phyloP scores from a whole-genome alignment of 2,329 filamentous ascomycete genomes.

The Tolypocladium inflatum region DNA sequence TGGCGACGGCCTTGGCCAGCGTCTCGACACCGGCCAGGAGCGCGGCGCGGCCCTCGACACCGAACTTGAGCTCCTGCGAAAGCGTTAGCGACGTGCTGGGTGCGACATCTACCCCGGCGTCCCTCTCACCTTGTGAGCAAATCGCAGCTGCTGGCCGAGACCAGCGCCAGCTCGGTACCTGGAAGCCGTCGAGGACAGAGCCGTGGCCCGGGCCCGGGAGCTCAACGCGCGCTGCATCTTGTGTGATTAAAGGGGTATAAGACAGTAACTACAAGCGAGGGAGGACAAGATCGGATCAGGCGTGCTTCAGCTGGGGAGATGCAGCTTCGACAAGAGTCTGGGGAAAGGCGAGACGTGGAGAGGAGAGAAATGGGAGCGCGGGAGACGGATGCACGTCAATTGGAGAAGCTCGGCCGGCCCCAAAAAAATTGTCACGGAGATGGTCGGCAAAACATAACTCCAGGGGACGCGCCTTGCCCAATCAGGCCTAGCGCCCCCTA shows the following conservation, averaged over 20 bases:
- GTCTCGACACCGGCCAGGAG: conserved; percentile 94
- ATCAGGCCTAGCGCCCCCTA: conserved; percentile 17
- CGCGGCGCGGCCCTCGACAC: conserved; percentile 83
- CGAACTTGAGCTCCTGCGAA: conserved; percentile 87
- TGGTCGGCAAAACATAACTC: conserved; percentile 28
- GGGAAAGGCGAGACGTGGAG: not conserved
- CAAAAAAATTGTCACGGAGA: conserved; percentile 32
- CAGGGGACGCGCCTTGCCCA: conserved; percentile 18
- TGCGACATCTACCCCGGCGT: not conserved
- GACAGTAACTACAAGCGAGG: conserved; percentile 15
- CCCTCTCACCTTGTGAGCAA: conserved; percentile 80
- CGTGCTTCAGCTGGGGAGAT: conserved; percentile 2
- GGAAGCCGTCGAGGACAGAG: conserved; percentile 60
- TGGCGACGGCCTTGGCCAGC: conserved; percentile 89
- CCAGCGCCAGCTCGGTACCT: conserved; percentile 56
- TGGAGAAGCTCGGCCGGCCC: conserved; percentile 12
- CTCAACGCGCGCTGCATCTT: conserved; percentile 95
- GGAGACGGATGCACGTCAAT: conserved; percentile 7
- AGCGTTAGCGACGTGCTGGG: not conserved
- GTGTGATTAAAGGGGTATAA: conserved; percentile 17
- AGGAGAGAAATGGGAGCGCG: conserved; percentile 2
- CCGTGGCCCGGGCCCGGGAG: conserved; percentile 69
- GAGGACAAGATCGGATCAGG: not conserved
- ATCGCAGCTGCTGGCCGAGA: conserved; percentile 82
- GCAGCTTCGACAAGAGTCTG: conserved; percentile 4